phyloP scores from a whole-genome alignment of 331 rosid species.

The Acacia pycnantha region DNA sequence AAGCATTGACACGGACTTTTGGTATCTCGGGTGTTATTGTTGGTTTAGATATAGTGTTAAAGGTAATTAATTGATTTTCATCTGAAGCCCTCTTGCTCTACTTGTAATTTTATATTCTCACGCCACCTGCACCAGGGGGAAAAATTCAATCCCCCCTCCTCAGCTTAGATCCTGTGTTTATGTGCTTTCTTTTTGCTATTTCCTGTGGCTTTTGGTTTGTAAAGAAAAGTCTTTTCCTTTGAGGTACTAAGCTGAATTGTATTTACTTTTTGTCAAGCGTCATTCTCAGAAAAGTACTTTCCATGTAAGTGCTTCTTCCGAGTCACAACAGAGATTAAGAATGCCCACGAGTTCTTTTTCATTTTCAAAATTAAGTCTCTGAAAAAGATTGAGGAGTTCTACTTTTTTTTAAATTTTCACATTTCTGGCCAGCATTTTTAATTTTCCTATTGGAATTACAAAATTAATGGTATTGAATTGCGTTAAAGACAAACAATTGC shows the following conservation, averaged over 20 bases:
- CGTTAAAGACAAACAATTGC: conserved; percentile 23
- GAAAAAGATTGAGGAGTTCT: background rate
- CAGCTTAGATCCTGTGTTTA: background rate
- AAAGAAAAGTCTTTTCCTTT: background rate
- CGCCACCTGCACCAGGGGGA: background rate
- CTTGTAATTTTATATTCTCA: background rate
- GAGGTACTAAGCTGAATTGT: background rate
- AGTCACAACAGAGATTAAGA: background rate
- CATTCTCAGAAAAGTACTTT: background rate
- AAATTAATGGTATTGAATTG: background rate
- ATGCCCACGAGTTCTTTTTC: background rate
- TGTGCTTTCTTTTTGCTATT: background rate
- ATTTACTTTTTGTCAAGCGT: background rate
- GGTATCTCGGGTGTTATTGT: conserved; percentile 76
- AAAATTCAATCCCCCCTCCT: background rate
- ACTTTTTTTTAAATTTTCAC: background rate
- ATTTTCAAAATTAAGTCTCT: background rate
- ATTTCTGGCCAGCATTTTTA: background rate
- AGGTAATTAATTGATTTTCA: conserved; percentile 50
- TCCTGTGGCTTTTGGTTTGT: background rate
- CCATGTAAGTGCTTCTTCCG: background rate
- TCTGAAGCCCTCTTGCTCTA: background rate
- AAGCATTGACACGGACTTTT: conserved; percentile 78
- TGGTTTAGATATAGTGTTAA: conserved; percentile 76
- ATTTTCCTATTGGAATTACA: background rate